Base-by-base conservation (phyloP, 2,329 filamentous ascomycete species). In the Colletotrichum siamense region DNA sequence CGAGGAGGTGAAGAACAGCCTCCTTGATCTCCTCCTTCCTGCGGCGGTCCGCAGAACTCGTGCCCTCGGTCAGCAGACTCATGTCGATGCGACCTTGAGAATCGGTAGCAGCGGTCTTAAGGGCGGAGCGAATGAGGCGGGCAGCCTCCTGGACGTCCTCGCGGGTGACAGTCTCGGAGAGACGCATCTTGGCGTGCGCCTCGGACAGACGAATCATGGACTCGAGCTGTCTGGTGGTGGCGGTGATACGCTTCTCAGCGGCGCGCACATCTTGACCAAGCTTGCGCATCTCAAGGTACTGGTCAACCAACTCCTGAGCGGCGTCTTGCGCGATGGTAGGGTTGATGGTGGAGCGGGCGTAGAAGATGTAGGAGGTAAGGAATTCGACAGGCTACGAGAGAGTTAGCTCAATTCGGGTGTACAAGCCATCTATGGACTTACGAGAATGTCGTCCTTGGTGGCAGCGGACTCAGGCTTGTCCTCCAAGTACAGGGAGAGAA, bases 51-150 rank as follows among this genome's bases (percentile, higher is more conserved):
- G 93, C 93, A 1, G 95, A 93, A 80, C 94, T 96, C 3, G 95
- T 98, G n/a, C 97, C 97, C 82, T 99, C 97, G 0, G 96, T 98
- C 78, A 99, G 89, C 65, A 99, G 88, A 72, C 95, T 94, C 97
- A 99, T 99, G 83, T 99, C 97, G 81, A 99, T 99, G 73, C 98
- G 90, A 71, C 97, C 97, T 80, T 98, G 91, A 0, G 95, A 88
- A 83, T 99, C 98, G 0, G 98, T 99, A n/a, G 97, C 97, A 0
- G 96, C 95, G 79, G 98, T 98, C 89, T 99, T 99, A 82, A 99
- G 92, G 2, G 98, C 97, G 1, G 93, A 95, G 82, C 96, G 95
- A 85, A 99, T 99, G 57, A 99, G 89, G 13, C 97, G 94, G 63
- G 98, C 95, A 1, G 97, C 96, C 87, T 99, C 97, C 66, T 92